Evolutionary conservation across 2,329 filamentous ascomycete genomes (phyloP).

Genomic region (Fusarium sp.): DNA sequence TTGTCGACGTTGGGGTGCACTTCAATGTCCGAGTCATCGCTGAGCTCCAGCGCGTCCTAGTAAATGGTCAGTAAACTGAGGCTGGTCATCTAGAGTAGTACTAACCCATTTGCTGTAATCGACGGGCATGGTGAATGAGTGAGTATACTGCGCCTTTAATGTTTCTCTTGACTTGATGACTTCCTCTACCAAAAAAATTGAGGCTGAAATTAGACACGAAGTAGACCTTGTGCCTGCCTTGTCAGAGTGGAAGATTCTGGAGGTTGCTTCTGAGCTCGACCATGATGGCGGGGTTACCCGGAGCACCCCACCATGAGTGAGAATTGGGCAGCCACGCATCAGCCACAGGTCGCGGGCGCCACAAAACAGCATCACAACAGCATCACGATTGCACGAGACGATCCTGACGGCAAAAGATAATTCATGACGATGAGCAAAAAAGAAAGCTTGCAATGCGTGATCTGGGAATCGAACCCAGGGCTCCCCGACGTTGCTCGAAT

Average conservation of each 20-base stretch:
- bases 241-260: constrained; percentile 45
- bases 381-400: background rate
- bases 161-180: background rate
- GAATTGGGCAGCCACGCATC: background rate
- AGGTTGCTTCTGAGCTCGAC: constrained; percentile 34
- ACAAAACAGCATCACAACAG: background rate
- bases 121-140: constrained; percentile 58
- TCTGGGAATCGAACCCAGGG: constrained; percentile 44
- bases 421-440: background rate
- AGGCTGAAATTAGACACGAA: background rate
- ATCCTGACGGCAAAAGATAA: background rate
- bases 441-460: constrained; percentile 16
- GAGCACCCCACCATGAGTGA: constrained; percentile 40
- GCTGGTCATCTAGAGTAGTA: constrained; percentile 5
- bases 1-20: constrained; percentile 99
- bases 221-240: background rate
- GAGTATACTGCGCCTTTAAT: background rate
- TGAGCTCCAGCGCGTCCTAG: constrained; percentile 92
- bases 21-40: constrained; percentile 97
- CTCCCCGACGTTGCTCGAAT: constrained; percentile 7
- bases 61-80: constrained; percentile 21
- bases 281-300: constrained; percentile 43
- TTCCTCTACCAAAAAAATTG: background rate
- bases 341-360: background rate
- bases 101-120: constrained; percentile 78